Evolutionary conservation across 345 rosid species (phyloP).

Genomic region (Ailanthus altissimus): DNA sequence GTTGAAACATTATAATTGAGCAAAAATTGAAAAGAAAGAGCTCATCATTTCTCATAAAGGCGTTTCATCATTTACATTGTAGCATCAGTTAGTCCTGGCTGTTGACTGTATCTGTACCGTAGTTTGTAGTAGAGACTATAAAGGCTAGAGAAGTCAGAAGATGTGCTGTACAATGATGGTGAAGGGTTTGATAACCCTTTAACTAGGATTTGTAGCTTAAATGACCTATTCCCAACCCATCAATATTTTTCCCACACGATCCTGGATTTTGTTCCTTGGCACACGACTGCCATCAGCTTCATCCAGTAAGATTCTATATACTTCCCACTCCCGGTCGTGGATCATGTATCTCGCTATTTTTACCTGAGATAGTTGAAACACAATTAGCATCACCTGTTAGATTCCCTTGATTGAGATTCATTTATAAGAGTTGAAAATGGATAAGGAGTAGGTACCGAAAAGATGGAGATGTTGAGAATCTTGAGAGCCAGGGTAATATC

Average conservation of each 20-base stretch:
- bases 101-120: not conserved
- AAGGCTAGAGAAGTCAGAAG: not conserved
- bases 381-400: not conserved
- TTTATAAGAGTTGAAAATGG: not conserved
- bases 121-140: not conserved
- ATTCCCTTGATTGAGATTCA: not conserved
- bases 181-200: not conserved
- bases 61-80: conserved; percentile 18
- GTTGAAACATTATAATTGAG: not conserved
- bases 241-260: conserved; percentile 43
- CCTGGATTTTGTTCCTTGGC: conserved; percentile 57
- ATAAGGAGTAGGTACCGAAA: conserved; percentile 46
- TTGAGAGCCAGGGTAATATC: conserved; percentile 65
- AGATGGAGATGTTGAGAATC: conserved; percentile 42
- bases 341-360: conserved; percentile 67
- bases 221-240: conserved; percentile 64
- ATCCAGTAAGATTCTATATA: conserved; percentile 58
- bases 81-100: conserved; percentile 7
- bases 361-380: conserved; percentile 37
- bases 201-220: not conserved
- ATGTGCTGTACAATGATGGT: not conserved
- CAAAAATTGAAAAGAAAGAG: not conserved
- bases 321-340: conserved; percentile 62
- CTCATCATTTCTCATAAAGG: conserved; percentile 2
- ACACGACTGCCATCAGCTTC: conserved; percentile 45